Base-by-base conservation (phyloP, 2,329 filamentous ascomycete genomes). In the Neonectria hederae region DNA sequence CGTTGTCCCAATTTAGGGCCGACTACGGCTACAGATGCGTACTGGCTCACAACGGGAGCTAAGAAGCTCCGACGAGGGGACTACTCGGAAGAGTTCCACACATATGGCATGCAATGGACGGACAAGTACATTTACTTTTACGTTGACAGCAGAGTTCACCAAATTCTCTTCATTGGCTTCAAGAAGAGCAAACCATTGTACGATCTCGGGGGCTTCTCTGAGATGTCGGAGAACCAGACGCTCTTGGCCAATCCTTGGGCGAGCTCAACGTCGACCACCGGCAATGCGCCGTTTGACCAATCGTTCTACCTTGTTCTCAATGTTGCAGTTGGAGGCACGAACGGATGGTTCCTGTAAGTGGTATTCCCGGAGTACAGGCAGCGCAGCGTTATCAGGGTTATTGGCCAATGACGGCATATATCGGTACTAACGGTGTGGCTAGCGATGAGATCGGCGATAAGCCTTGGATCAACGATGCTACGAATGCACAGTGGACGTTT, bases 121-220 rank as follows among this genome's bases (percentile, higher is more conserved):
- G 77, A 82, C 54, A 79, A 83, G 45, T 86, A 86, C 74, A 76
- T 87, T 21, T 86, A 83, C 76, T 85, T 83, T 26, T 87, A 84
- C 70, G 74, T 86, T 40, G 83, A 87, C 72, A 79, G 76, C 68
- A 77, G 79, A 17, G 72, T 83, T 14, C 73, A 75, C 19, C 76
- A 81, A 67, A 78, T 81, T 64, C 68, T 80, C 49, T 80, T 78
- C 63, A 69, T 79, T 17, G 76, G 75, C 11, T 80, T 82, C 66
- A 70, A 72, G n/a, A 55, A 65, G 24, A 68, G 74, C 21, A 56
- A 70, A 26, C 72, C 76, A 45, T 78, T 83, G 62, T 83, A 78
- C 73, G 69, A 77, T n/a, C 74, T 78, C 14, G 83, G 83, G 11
- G 68, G 78, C 32, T 85, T 85, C 65, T 74, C 76, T 24, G 69